phyloP scores from a whole-genome alignment of 2,329 filamentous ascomycete genomes.

The Cercospora canescens region DNA sequence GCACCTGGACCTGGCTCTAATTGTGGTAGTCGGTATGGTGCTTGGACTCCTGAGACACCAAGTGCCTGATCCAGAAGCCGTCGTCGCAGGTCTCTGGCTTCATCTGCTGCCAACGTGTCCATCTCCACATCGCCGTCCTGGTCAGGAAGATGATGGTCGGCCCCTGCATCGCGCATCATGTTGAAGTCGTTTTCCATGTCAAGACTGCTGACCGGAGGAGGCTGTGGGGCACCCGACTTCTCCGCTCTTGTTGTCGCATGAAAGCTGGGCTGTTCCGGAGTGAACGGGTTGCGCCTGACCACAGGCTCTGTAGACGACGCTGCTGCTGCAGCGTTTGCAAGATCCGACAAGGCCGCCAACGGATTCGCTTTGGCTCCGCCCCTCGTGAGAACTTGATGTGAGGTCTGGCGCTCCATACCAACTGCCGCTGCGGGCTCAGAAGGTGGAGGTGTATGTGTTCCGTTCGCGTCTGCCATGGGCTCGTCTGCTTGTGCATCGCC shows the following conservation, averaged over 20 bases:
- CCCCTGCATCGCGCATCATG: conserved; percentile 43
- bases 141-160: conserved; percentile 16
- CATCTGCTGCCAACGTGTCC: conserved; percentile 22
- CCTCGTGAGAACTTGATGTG: conserved; percentile 56
- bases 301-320: conserved; percentile 31
- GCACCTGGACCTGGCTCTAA: conserved; percentile 38
- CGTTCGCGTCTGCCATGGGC: conserved; percentile 24
- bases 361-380: conserved; percentile 49
- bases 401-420: conserved; percentile 63
- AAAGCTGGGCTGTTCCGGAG: conserved; percentile 47
- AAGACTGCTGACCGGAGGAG: conserved; percentile 42
- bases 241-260: conserved; percentile 49
- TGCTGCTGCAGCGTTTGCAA: conserved; percentile 47
- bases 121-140: conserved; percentile 22
- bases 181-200: conserved; percentile 52
- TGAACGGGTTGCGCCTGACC: conserved; percentile 42
- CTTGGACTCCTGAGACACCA: conserved; percentile 27
- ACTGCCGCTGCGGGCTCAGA: conserved; percentile 30
- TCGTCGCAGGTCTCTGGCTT: conserved; percentile 30
- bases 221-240: conserved; percentile 48
- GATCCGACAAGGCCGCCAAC: conserved; percentile 54
- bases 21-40: conserved; percentile 37
- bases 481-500: conserved; percentile 30
- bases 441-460: conserved; percentile 32
- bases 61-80: conserved; percentile 38